These are phyloP conservation scores for Gryganskiella cystojenkinii DNA, from an alignment of 192 early-diverging fungal genomes.

Conservation along the genomic window DNA sequence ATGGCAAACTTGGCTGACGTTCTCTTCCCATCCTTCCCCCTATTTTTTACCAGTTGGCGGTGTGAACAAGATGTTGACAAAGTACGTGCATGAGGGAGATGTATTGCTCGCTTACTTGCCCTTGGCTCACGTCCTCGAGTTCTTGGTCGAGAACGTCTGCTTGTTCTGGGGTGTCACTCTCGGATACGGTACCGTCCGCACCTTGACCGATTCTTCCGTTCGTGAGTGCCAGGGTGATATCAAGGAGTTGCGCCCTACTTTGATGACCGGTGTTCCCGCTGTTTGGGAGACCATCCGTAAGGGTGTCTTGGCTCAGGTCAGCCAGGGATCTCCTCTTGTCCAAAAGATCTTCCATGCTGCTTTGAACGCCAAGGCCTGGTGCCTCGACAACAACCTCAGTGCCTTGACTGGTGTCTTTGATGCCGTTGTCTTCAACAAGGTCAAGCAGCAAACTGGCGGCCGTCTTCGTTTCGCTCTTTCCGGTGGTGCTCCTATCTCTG, in stretches of 20 bases:
- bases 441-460: constrained; percentile 87
- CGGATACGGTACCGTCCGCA: constrained; percentile 75
- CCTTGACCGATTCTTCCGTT: constrained; percentile 75
- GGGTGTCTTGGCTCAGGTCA: constrained; percentile 76
- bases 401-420: constrained; percentile 81
- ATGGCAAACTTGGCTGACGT: background rate
- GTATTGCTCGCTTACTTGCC: constrained; percentile 85
- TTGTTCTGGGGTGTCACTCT: constrained; percentile 75
- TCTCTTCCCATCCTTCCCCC: background rate
- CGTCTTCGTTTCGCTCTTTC: constrained; percentile 82
- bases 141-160: constrained; percentile 80
- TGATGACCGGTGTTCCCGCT: constrained; percentile 87
- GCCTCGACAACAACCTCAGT: constrained; percentile 62
- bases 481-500: constrained; percentile 90
- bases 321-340: constrained; percentile 56
- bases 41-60: constrained; percentile 62
- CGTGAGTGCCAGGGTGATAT: constrained; percentile 79
- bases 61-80: constrained; percentile 61
- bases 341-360: constrained; percentile 83
- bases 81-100: constrained; percentile 64
- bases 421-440: constrained; percentile 82
- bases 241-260: constrained; percentile 74
- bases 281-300: constrained; percentile 93
- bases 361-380: constrained; percentile 76
- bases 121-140: constrained; percentile 91